Conservation (phyloP, 2,329 filamentous ascomycete species). For the Paecilomyces niveus region DNA sequence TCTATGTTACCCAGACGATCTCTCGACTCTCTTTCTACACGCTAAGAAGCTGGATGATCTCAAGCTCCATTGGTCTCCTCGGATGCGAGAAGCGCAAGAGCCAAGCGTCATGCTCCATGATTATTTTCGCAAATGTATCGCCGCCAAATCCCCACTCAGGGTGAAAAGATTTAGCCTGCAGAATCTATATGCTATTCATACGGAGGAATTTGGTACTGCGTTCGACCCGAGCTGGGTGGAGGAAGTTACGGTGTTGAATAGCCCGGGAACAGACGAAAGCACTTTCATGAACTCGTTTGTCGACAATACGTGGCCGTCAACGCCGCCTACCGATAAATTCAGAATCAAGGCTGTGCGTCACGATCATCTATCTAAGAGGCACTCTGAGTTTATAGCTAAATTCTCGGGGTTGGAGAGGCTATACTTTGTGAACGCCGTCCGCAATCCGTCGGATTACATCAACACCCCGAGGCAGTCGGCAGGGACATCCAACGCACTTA, state of each 20-base stretch:
- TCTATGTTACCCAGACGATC: constrained; percentile 57
- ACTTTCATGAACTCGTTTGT: constrained; percentile 43
- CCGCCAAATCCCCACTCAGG: constrained; percentile 39
- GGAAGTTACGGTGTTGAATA: constrained; percentile 49
- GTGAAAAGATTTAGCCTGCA: constrained; percentile 48
- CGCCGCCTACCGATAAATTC: constrained; percentile 20
- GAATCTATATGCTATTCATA: constrained; percentile 52
- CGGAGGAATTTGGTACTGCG: constrained; percentile 38
- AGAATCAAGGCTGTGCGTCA: constrained; percentile 43
- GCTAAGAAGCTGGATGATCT: constrained; percentile 49
- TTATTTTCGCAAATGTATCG: constrained; percentile 50
- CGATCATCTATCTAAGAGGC: constrained; percentile 42
- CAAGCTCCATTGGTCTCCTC: constrained; percentile 53
- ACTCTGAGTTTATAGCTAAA: constrained; percentile 35
- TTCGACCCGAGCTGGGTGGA: constrained; percentile 36
- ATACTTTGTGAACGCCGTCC: constrained; percentile 44
- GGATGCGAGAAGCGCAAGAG: constrained; percentile 54
- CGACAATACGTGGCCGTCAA: constrained; percentile 47
- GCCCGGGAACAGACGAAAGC: constrained; percentile 38
- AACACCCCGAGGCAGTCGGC: constrained; percentile 21
- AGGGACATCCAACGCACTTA: constrained; percentile 17
- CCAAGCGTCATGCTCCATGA: constrained; percentile 48
- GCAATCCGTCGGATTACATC: constrained; percentile 20
- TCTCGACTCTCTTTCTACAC: constrained; percentile 49
- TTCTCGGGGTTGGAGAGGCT: constrained; percentile 43